Percentiles rank a stretch among this genome's conserved stretches.
Conservation (phyloP, 2,329 filamentous ascomycete genomes). For the Bipolaris bicolor region DNA sequence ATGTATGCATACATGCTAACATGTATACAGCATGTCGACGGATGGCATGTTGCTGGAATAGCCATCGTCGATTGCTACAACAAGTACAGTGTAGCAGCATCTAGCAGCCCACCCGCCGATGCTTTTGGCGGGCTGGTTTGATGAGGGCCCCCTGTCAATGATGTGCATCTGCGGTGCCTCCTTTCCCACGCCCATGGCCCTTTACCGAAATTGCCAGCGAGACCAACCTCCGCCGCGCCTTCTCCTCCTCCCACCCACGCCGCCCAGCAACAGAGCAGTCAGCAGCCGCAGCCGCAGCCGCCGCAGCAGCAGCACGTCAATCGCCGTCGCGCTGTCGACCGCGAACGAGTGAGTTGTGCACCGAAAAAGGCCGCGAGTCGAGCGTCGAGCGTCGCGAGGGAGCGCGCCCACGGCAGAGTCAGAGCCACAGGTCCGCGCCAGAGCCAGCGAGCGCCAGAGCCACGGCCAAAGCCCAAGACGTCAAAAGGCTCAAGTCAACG, state of each 20-base stretch:
- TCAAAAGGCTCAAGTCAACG: neutral
- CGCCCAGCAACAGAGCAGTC: conserved; percentile 16
- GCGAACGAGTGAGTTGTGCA: neutral
- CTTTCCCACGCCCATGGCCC: conserved; percentile 18
- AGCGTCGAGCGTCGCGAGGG: neutral
- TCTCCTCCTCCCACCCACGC: conserved; percentile 40
- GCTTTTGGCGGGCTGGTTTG: conserved; percentile 19
- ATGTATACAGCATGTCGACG: no score
- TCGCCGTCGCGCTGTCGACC: conserved; percentile 1
- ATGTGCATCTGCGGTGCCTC: conserved; percentile 27
- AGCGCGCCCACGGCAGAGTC: neutral
- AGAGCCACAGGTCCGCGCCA: neutral
- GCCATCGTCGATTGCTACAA: no score
- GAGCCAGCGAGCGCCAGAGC: neutral
- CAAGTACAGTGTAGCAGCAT: neutral
- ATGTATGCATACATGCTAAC: no score
- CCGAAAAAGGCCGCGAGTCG: neutral
- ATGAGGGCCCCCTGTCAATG: conserved; percentile 21
- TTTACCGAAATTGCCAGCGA: conserved; percentile 24
- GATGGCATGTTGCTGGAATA: no score
- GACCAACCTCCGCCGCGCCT: conserved; percentile 36
- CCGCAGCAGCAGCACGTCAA: neutral
- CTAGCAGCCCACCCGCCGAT: conserved; percentile 5
- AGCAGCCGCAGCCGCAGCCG: neutral
- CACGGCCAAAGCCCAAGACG: neutral